Evolutionary conservation across 1,284 basidiomycete genomes (phyloP).

Genomic region (Cryptococcus sp.): DNA sequence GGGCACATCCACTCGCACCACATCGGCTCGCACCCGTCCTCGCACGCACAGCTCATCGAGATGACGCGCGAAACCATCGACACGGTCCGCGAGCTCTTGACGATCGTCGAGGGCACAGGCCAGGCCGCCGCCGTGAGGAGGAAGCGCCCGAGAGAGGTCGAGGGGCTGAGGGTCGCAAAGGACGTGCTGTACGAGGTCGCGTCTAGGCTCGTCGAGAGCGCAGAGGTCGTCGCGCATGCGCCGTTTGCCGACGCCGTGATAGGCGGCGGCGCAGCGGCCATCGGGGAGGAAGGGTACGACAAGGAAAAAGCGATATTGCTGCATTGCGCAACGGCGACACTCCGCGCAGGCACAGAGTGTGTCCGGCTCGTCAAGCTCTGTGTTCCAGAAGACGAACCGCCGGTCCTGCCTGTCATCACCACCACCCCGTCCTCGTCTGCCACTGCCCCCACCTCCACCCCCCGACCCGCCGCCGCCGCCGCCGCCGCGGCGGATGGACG

Average conservation of each 20-base stretch:
- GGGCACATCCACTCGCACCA: conserved; percentile 94
- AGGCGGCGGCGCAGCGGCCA: too few species aligned
- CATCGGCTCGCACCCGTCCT: conserved; percentile 79
- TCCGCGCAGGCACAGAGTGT: conserved; percentile 85
- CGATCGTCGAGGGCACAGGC: conserved; percentile 86
- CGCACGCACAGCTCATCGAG: conserved; percentile 89
- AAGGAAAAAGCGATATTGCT: conserved; percentile 71
- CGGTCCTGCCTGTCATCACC: background rate
- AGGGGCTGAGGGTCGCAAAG: conserved; percentile 66
- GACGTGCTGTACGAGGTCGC: conserved; percentile 81
- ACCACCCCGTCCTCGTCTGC: conserved; percentile 4
- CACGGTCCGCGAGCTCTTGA: conserved; percentile 82
- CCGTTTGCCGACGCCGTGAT: conserved; percentile 49
- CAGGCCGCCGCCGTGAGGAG: conserved; percentile 57
- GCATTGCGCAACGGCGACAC: conserved; percentile 75
- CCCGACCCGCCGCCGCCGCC: conserved; percentile 9
- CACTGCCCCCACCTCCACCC: conserved; percentile 6
- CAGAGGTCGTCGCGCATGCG: conserved; percentile 61
- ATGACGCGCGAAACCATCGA: conserved; percentile 90
- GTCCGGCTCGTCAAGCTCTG: conserved; percentile 76
- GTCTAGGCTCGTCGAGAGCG: conserved; percentile 80
- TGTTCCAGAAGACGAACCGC: conserved; percentile 50
- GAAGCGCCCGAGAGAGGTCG: conserved; percentile 50
- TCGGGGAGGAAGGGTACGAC: conserved; percentile 62
- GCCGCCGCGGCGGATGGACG: conserved; percentile 6